Base-by-base conservation (phyloP, 805 yeast genomes). In the Grigorovia jiainica region DNA sequence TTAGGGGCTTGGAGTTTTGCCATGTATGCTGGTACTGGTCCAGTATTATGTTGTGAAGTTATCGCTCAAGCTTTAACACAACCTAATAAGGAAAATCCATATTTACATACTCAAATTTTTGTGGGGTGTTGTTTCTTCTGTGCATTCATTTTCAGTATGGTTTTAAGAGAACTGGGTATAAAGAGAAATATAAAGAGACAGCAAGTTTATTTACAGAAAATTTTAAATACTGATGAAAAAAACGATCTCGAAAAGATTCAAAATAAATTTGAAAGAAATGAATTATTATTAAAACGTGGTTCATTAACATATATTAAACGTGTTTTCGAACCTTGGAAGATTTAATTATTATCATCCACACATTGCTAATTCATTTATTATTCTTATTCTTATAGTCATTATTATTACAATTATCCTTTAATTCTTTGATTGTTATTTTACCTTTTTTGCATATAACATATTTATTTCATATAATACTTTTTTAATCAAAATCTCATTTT, bases 81-180 rank as follows among this genome's bases (percentile, higher is more conserved):
- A n/a, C 39, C 51, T 9, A 37, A 43, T 9, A 46, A 47, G 7
- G 43, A 42, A 6, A 62, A 58, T 23, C 83, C 85, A 2, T 80
- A 72, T 49, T 58, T 73, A 29, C 70, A 79, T 48, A 68, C 82
- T 1, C 86, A 79, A 51, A 65, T 78, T 1, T 78, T 77, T 54
- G 71, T 77, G 4, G 86, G 83, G 2, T 51, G 67, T 16, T 57
- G 72, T 36, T 72, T 70, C 47, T 52, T 71, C n/a, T 58, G 58
- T 9, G 72, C 72, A 0, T 52, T 71, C 9, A 5, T 75, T 3
- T 43, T 75, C 21, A 58, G 72, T 42, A 44, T 75, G 1, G 60
- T 74, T 0, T 61, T 76, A 17, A 65, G 87, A 47, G 80, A 76
- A 47, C 66, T 68, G 2, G 50, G 66, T 36, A 57, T 71, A 36